Evolutionary conservation across 2,329 filamentous ascomycete species (phyloP), one percentile per base, ranked within the genome.

Genomic region (Arachnopeziza araneosa): DNA sequence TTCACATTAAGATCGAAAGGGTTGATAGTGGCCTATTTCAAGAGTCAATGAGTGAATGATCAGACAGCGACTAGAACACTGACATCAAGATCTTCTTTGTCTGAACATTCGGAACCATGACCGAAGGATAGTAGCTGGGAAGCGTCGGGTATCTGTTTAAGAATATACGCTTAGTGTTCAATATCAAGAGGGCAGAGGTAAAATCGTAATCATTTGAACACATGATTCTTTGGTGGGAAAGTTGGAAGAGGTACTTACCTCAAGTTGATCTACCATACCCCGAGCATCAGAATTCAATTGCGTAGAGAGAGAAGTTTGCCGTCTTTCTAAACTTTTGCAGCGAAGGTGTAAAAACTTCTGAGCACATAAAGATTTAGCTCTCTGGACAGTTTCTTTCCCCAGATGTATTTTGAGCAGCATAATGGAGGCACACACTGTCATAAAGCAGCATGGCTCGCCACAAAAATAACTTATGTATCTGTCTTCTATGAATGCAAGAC

Each of bases 361-460:
- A 1, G 83, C 82, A 2, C 82, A 82, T 5, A 79, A 79, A 3
- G 82, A 82, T 71, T 85, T 85, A 59, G 83, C 83, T 8, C 76
- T 76, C 64, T 84, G 81, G 19, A 79, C 69, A 8, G 82, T 79
- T 74, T 85, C 85, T 60, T 78, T 78, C 26, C 80, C 82, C 17
- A 86, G 74, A 62, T 86, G 83, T 0, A 82, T 80, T 70, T 86
- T 82, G 24, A 86, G 75, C 10, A 86, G 75, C 2, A 83, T 83
- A 24, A 81, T 76, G 0, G 83, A 82, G 2, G 83, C 81, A 64
- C 83, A 86, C 80, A 86, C 83, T 69, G 84, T 84, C 58, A 80
- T 83, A 70, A 85, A 85, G 21, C 82, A 82, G 83, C 83, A 86
- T 0, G 83, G 83, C 68, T 86, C 83, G 19, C 83, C 83, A 63